A percentile compares a stretch with the other conserved stretches of the same genome.
Evolutionary conservation across 2,329 filamentous ascomycete species (phyloP).

Genomic region (Fusarium pseudocircinatum): DNA sequence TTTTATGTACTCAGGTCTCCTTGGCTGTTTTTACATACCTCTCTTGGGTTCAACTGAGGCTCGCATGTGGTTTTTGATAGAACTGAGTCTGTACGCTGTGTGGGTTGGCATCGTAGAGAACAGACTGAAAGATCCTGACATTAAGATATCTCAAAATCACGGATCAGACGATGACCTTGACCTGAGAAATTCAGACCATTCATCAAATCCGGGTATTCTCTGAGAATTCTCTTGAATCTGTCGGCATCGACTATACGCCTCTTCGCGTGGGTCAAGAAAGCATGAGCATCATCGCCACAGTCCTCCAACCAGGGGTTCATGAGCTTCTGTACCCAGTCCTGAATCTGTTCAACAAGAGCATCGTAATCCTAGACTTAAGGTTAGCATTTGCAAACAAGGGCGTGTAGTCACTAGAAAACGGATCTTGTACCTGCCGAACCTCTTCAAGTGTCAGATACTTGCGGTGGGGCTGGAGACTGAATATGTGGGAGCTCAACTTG

Average conservation of each 20-base stretch:
- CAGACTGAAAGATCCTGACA: constrained; percentile 49
- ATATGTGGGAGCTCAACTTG: constrained; percentile 46
- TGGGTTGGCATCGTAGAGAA: constrained; percentile 43
- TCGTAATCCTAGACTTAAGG: constrained; percentile 47
- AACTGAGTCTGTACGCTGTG: constrained; percentile 41
- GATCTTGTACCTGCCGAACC: constrained; percentile 46
- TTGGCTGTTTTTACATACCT: constrained; percentile 39
- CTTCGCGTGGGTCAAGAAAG: constrained; percentile 29
- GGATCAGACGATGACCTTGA: constrained; percentile 50
- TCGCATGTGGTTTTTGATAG: constrained; percentile 50
- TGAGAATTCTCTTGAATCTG: constrained; percentile 42
- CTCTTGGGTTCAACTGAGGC: constrained; percentile 49
- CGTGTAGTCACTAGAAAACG: neutral
- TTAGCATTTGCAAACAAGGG: constrained; percentile 18
- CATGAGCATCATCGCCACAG: constrained; percentile 37
- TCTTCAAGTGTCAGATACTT: constrained; percentile 51
- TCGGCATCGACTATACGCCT: constrained; percentile 41
- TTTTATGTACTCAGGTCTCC: neutral
- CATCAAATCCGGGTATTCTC: constrained; percentile 46
- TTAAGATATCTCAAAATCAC: constrained; percentile 50
- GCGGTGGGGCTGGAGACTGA: constrained; percentile 53
- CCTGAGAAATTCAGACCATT: constrained; percentile 48
- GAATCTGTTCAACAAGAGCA: constrained; percentile 46
- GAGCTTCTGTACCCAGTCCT: constrained; percentile 51
- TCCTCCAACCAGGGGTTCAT: constrained; percentile 46